Evolutionary conservation across 192 early-diverging fungal genomes (phyloP).

Genomic region (Irineochytrium annulatum): DNA sequence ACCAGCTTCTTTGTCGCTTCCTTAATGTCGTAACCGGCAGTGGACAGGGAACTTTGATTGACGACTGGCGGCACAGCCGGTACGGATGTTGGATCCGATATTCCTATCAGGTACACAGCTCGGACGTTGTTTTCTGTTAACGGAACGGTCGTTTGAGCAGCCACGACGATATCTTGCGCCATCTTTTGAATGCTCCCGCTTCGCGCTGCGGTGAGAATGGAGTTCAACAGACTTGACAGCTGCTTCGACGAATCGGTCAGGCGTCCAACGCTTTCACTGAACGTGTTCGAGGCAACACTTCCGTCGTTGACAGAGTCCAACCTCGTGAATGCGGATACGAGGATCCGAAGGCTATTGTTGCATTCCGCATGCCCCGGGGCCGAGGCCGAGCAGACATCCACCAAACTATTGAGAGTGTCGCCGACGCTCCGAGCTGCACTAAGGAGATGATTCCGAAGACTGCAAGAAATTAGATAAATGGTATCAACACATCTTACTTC

Average conservation of each 20-base stretch:
- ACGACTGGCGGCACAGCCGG: conserved; percentile 32
- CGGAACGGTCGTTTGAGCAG: conserved; percentile 23
- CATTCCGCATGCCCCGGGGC: conserved; percentile 47
- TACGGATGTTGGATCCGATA: conserved; percentile 37
- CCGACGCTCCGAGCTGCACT: conserved; percentile 28
- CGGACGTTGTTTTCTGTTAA: conserved; percentile 40
- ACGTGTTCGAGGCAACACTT: conserved; percentile 18
- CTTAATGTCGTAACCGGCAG: conserved; percentile 33
- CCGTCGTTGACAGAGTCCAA: conserved; percentile 38
- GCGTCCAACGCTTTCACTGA: conserved; percentile 30
- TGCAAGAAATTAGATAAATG: background rate
- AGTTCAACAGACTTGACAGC: conserved; percentile 8
- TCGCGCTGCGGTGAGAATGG: conserved; percentile 12
- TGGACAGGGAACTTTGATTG: conserved; percentile 26
- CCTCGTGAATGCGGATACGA: conserved; percentile 19
- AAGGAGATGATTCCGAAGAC: conserved; percentile 28
- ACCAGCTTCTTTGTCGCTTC: conserved; percentile 34
- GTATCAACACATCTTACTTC: background rate
- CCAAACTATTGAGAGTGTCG: conserved; percentile 31
- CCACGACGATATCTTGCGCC: conserved; percentile 22
- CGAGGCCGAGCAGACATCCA: conserved; percentile 38
- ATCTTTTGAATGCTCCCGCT: conserved; percentile 24
- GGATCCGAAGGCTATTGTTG: conserved; percentile 37
- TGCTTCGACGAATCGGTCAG: conserved; percentile 19
- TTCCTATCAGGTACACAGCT: conserved; percentile 44